Evolutionary conservation across 495 filamentous ascomycete species (phyloP), one percentile per base, ranked within the genome.

Genomic region (Parathielavia appendiculata): DNA sequence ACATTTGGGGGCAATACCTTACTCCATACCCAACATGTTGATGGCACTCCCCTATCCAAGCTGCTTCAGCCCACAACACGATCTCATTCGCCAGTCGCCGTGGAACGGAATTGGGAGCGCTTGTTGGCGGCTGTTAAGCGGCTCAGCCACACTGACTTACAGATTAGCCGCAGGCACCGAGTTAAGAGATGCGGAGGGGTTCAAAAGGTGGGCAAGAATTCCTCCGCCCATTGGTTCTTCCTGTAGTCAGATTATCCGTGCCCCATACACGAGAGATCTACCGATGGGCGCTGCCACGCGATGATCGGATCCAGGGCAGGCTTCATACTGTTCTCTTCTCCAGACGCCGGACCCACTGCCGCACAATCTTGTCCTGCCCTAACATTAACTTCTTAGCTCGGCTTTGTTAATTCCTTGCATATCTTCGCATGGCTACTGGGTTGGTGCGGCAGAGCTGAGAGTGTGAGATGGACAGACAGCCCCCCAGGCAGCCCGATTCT

Each of bases 151-250:
- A 51, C 12, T 32, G 16, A 19, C 48, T 14, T 49, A 13, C 54
- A 57, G 54, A 40, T 57, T 57, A 51, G 47, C 56, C 56, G 56
- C 49, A 58, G 56, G 56, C 56, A 58, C 56, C 56, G 32, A 58
- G 5, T 50, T 43, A 39, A 17, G n/a, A 20, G 19, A 34, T 41
- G 54, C 54, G 54, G 54, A 20, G 54, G 14, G 12, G 14, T 5
- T 19, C n/a, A 8, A 30, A 39, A 53, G 17, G 49, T 41, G 50
- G 50, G 51, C 51, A 53, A 43, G 43, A 53, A 32, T 11, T n/a
- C 10, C 14, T 14, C 51, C 12, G 13, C 36, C 39, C 36, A 53
- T 53, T 53, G 38, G 51, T 14, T n/a, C 4, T 39, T 52, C 14
- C 5, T 32, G 26, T 26, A n/a, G n/a, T n/a, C n/a, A n/a, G n/a